Evolutionary conservation across 2,329 filamentous ascomycete genomes (phyloP).

Genomic region (Aspergillus cejpii): DNA sequence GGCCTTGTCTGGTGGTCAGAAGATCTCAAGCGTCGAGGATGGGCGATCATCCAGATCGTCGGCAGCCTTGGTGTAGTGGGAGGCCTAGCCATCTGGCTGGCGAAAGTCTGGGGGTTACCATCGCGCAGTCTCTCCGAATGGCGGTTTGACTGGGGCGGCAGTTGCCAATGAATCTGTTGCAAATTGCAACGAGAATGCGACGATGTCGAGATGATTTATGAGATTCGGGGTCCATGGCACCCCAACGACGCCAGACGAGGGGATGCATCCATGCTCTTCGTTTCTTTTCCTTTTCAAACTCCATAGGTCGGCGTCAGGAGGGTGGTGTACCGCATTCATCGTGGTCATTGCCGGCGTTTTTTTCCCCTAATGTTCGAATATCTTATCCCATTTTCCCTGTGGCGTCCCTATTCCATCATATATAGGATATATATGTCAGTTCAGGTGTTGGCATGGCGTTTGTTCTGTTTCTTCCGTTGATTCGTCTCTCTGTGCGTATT

Average conservation of each 20-base stretch:
- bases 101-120: conserved; percentile 38
- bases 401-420: too few species aligned
- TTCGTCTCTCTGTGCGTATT: too few species aligned
- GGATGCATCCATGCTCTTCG: background rate
- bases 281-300: background rate
- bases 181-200: background rate
- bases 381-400: too few species aligned
- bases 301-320: too few species aligned
- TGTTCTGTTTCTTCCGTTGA: too few species aligned
- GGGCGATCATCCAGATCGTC: conserved; percentile 64
- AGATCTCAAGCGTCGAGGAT: conserved; percentile 57
- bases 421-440: too few species aligned
- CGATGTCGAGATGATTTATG: background rate
- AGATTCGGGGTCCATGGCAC: too few species aligned
- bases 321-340: too few species aligned
- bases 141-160: conserved; percentile 23
- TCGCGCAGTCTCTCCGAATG: conserved; percentile 28
- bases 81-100: conserved; percentile 61
- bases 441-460: too few species aligned
- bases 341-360: too few species aligned
- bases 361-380: too few species aligned
- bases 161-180: conserved; percentile 9
- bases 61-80: conserved; percentile 69
- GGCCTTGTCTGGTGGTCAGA: conserved; percentile 66
- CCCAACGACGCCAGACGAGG: background rate